Evolutionary conservation across 164 flowering plant genomes (phyloP).

Genomic region (Euptelea pleiosperma): DNA sequence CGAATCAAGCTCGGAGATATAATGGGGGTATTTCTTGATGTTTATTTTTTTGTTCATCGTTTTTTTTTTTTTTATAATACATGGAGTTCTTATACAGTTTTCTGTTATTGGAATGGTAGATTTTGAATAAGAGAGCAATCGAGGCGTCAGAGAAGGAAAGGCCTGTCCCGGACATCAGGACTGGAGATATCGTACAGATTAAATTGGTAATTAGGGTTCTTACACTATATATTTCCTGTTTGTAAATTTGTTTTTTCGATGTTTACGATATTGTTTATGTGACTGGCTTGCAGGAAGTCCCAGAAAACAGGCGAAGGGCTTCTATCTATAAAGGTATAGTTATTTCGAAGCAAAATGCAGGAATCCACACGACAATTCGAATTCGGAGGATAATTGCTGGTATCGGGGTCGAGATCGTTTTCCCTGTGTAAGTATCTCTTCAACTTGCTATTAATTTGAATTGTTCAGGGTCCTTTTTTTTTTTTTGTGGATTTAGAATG

Average conservation of each 20-base stretch:
- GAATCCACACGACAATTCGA: slow-evolving; percentile 88
- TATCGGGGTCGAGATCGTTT: slow-evolving; percentile 88
- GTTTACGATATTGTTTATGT: slow-evolving; percentile 12
- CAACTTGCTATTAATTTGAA: neutral
- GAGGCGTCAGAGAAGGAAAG: slow-evolving; percentile 63
- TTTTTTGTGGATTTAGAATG: neutral
- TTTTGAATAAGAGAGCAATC: slow-evolving; percentile 77
- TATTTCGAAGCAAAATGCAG: slow-evolving; percentile 89
- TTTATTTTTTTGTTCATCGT: neutral
- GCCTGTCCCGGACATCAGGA: slow-evolving; percentile 71
- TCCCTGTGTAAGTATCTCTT: slow-evolving; percentile 72
- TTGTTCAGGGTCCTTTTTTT: neutral
- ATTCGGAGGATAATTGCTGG: slow-evolving; percentile 91
- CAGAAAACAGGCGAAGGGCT: slow-evolving; percentile 65
- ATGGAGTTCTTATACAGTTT: neutral
- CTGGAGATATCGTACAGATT: slow-evolving; percentile 84
- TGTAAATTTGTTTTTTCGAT: no score
- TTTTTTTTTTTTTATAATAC: no score
- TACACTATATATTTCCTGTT: neutral
- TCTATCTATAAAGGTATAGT: slow-evolving; percentile 86
- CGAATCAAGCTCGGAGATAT: slow-evolving; percentile 74
- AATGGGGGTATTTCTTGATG: slow-evolving; percentile 64
- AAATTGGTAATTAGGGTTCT: slow-evolving; percentile 51
- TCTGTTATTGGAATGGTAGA: slow-evolving; percentile 34
- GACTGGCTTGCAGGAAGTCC: slow-evolving; percentile 68